phyloP scores from a whole-genome alignment of 305 asterid species.

The Ilex paraguariensis region DNA sequence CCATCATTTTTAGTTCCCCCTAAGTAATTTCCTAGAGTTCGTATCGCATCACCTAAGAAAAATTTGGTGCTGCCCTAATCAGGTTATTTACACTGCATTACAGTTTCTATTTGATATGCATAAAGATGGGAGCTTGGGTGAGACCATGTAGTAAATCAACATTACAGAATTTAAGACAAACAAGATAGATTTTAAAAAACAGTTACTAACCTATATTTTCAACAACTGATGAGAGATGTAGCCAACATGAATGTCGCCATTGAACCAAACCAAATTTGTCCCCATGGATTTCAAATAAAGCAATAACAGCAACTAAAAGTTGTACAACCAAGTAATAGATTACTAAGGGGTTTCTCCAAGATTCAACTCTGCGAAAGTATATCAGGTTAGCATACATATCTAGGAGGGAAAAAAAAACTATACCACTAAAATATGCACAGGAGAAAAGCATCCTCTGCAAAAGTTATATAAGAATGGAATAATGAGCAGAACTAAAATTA shows the following conservation, averaged over 20 bases:
- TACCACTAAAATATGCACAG: neutral
- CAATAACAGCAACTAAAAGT: conserved; percentile 49
- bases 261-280: conserved; percentile 41
- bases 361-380: conserved; percentile 60
- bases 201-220: conserved; percentile 62
- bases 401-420: neutral
- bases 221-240: conserved; percentile 46
- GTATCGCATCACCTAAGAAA: no score
- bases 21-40: no score
- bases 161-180: no score
- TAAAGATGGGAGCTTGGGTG: no score
- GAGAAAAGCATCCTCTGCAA: neutral
- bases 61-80: no score
- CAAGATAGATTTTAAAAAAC: neutral
- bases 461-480: neutral
- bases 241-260: conserved; percentile 64
- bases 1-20: no score
- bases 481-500: neutral
- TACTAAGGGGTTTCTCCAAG: conserved; percentile 70
- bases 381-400: conserved; percentile 14
- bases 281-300: conserved; percentile 66
- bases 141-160: no score
- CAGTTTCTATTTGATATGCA: no score
- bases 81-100: no score
- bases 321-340: conserved; percentile 65